These are phyloP conservation scores for Boletellus ananiceps DNA, from an alignment of 768 basidiomycete species.

Conservation along the genomic window DNA sequence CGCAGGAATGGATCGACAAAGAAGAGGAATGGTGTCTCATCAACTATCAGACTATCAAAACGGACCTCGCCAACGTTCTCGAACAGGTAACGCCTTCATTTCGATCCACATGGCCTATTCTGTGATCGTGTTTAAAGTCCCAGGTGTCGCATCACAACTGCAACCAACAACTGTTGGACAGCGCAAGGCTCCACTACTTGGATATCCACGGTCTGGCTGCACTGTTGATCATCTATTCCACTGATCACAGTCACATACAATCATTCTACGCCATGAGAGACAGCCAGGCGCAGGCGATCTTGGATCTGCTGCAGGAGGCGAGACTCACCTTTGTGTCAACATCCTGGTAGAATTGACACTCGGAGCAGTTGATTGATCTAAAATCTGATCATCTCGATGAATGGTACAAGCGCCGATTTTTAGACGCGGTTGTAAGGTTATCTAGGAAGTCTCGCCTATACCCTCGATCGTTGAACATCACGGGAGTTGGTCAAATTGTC, in stretches of 20 bases:
- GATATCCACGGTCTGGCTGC: conserved; percentile 25
- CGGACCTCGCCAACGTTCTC: conserved; percentile 10
- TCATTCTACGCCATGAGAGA: conserved; percentile 21
- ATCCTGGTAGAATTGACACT: background rate
- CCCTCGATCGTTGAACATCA: conserved; percentile 25
- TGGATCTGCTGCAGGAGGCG: conserved; percentile 27
- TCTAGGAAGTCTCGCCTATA: conserved; percentile 28
- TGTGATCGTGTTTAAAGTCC: conserved; percentile 11
- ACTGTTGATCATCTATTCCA: conserved; percentile 18
- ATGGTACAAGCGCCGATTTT: conserved; percentile 27
- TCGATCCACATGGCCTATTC: background rate
- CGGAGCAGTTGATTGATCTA: conserved; percentile 20
- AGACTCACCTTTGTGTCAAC: background rate
- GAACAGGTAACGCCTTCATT: conserved; percentile 5
- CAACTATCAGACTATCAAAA: conserved; percentile 19
- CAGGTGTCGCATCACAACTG: conserved; percentile 18
- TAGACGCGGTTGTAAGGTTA: conserved; percentile 27
- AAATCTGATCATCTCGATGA: conserved; percentile 18
- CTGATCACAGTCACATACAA: conserved; percentile 10
- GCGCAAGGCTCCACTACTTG: conserved; percentile 13
- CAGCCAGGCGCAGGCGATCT: conserved; percentile 21
- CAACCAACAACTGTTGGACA: conserved; percentile 11
- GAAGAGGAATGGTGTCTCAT: conserved; percentile 23
- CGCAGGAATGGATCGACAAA: conserved; percentile 18
- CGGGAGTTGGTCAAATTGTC: conserved; percentile 8